These are phyloP conservation scores for Gossypium australe DNA, from an alignment of 345 rosid genomes.

Conservation along the genomic window DNA sequence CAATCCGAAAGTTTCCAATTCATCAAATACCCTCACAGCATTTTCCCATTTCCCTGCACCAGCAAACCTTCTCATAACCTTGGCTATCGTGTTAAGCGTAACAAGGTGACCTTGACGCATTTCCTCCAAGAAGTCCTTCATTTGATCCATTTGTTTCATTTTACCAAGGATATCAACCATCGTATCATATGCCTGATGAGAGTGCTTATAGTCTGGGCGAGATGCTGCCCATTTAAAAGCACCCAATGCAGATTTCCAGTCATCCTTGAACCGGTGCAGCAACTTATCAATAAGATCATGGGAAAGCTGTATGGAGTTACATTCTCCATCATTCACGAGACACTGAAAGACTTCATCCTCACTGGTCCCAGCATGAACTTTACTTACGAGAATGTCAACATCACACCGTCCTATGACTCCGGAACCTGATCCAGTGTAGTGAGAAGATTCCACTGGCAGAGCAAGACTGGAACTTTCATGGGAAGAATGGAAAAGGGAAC, in stretches of 20 bases:
- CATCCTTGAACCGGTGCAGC: slow-evolving; percentile 62
- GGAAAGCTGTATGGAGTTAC: slow-evolving; percentile 37
- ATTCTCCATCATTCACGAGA: slow-evolving; percentile 33
- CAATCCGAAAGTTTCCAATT: slow-evolving; percentile 47
- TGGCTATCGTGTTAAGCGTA: slow-evolving; percentile 47
- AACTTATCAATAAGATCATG: slow-evolving; percentile 41
- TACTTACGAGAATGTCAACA: slow-evolving; percentile 27
- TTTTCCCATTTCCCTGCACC: slow-evolving; percentile 88
- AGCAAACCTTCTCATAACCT: slow-evolving; percentile 70
- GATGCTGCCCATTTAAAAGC: slow-evolving; percentile 66
- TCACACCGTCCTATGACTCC: slow-evolving; percentile 20
- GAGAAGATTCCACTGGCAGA: slow-evolving; percentile 23
- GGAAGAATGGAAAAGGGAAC: slow-evolving; percentile 16
- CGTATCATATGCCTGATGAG: slow-evolving; percentile 38
- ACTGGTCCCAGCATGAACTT: slow-evolving; percentile 31
- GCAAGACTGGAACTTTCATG: slow-evolving; percentile 16
- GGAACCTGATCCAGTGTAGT: slow-evolving; percentile 1
- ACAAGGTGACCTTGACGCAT: slow-evolving; percentile 41
- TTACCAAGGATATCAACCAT: slow-evolving; percentile 76
- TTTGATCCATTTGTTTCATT: slow-evolving; percentile 55
- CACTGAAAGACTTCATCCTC: slow-evolving; percentile 44
- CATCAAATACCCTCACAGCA: slow-evolving; percentile 62
- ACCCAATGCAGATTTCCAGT: slow-evolving; percentile 78
- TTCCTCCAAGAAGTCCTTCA: slow-evolving; percentile 55
- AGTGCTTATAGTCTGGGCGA: slow-evolving; percentile 36